Conservation (phyloP, 805 yeast genomes). For the Candida insectalens region DNA sequence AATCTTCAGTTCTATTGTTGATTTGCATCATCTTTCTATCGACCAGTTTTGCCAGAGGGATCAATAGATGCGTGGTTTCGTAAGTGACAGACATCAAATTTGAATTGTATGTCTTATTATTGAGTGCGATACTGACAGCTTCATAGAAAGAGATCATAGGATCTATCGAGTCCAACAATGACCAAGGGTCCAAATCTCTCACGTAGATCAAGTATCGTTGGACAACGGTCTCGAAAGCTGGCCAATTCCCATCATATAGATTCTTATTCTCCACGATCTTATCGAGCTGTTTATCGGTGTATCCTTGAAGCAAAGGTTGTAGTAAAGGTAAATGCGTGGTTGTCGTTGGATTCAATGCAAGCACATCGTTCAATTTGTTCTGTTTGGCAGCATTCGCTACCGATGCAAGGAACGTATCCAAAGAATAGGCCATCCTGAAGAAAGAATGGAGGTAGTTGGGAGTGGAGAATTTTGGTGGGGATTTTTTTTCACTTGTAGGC, state of each 20-base stretch:
- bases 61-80: constrained; percentile 25
- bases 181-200: constrained; percentile 48
- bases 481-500: too few relatives aligned
- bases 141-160: constrained; percentile 36
- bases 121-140: constrained; percentile 38
- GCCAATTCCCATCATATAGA: constrained; percentile 26
- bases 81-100: constrained; percentile 28
- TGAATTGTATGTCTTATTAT: constrained; percentile 30
- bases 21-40: constrained; percentile 32
- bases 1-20: constrained; percentile 21
- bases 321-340: constrained; percentile 16
- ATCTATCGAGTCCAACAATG: constrained; percentile 44
- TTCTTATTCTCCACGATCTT: constrained; percentile 20
- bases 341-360: constrained; percentile 15
- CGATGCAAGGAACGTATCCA: constrained; percentile 7
- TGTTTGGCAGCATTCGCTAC: constrained; percentile 5
- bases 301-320: constrained; percentile 16
- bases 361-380: constrained; percentile 6
- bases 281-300: constrained; percentile 14
- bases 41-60: constrained; percentile 36
- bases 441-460: too few relatives aligned
- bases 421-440: too few relatives aligned
- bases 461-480: too few relatives aligned
- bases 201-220: constrained; percentile 32
- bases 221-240: constrained; percentile 35